A percentile compares a stretch with the other conserved stretches of the same genome.
These are phyloP conservation scores for Carpinus viminea DNA, from an alignment of 306 rosid genomes.

Conservation along the genomic window DNA sequence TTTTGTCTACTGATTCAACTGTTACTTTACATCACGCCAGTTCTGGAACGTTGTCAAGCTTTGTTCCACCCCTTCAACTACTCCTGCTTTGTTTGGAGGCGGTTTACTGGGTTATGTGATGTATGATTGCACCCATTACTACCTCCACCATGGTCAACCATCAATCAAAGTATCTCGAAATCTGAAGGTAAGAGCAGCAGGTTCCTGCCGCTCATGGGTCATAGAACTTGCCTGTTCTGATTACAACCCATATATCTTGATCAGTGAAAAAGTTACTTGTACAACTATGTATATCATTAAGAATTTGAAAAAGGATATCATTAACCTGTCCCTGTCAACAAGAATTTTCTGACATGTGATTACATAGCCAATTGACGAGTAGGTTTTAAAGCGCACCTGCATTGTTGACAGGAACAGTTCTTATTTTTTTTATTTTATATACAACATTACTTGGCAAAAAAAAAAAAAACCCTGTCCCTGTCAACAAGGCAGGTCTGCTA, in stretches of 20 bases:
- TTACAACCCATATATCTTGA: not conserved
- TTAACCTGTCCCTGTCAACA: not conserved
- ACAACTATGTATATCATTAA: not conserved
- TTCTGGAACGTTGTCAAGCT: slow-evolving; percentile 76
- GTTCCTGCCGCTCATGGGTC: not conserved
- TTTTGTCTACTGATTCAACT: slow-evolving; percentile 30
- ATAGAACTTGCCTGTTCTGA: not conserved
- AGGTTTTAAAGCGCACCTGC: too few species aligned
- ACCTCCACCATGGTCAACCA: slow-evolving; percentile 94
- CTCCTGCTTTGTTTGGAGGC: slow-evolving; percentile 91
- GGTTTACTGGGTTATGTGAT: slow-evolving; percentile 91
- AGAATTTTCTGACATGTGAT: not conserved
- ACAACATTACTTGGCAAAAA: too few species aligned
- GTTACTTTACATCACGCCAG: slow-evolving; percentile 47
- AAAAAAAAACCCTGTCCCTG: not conserved
- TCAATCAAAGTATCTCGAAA: slow-evolving; percentile 44
- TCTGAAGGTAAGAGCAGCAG: slow-evolving; percentile 72
- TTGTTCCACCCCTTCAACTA: slow-evolving; percentile 56
- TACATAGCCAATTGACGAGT: not conserved
- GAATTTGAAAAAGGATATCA: not conserved
- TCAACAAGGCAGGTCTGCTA: too few species aligned
- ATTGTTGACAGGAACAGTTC: not conserved
- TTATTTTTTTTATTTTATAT: too few species aligned
- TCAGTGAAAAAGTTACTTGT: not conserved
- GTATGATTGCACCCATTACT: slow-evolving; percentile 91